A percentile compares a stretch with the other conserved stretches of the same genome.
Evolutionary conservation across 257 asterid genomes (phyloP).

Genomic region (Nicotiana knightiana): DNA sequence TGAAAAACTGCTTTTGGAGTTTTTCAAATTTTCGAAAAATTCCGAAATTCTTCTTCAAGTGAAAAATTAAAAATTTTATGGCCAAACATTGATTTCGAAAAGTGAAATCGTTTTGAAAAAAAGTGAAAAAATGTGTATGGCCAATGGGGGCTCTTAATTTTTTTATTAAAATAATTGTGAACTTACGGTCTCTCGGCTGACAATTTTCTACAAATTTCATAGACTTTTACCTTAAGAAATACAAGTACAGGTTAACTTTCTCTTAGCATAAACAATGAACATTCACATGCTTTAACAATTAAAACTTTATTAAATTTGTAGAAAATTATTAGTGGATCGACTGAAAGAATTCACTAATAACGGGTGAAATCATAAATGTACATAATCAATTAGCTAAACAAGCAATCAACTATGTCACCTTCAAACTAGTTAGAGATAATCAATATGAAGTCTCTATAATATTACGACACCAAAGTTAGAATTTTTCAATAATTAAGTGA

Average conservation of each 20-base stretch:
- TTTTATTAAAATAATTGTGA: background rate
- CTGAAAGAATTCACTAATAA: background rate
- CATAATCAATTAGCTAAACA: background rate
- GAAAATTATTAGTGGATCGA: background rate
- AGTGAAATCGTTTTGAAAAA: too few species aligned
- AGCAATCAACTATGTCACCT: background rate
- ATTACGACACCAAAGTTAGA: background rate
- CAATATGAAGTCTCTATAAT: background rate
- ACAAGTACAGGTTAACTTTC: background rate
- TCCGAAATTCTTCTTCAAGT: too few species aligned
- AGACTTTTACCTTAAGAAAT: background rate
- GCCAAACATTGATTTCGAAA: too few species aligned
- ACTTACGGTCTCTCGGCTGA: background rate
- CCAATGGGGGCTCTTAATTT: too few species aligned
- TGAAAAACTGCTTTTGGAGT: too few species aligned
- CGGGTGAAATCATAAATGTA: background rate
- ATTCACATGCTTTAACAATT: background rate
- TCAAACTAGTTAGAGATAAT: too few species aligned
- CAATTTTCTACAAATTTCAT: background rate
- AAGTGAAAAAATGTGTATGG: too few species aligned
- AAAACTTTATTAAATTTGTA: background rate
- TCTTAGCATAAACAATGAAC: background rate
- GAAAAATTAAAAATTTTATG: too few species aligned
- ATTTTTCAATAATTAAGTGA: background rate
- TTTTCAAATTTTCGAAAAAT: too few species aligned